Base-by-base conservation (phyloP, 495 filamentous ascomycete genomes). In the Alectoria sarmentosa region DNA sequence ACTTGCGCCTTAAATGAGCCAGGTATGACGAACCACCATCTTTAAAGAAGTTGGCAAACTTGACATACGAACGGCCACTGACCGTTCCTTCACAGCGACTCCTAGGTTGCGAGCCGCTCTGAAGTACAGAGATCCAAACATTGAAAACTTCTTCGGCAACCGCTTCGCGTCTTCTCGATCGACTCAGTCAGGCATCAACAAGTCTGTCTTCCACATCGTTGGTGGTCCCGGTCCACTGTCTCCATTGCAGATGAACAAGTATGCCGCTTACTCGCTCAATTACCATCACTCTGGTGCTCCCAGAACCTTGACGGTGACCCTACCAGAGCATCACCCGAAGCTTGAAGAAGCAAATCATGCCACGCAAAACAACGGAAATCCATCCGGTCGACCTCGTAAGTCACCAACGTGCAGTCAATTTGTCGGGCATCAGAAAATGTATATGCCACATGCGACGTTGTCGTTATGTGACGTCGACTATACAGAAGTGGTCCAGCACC, bases 211-310 rank as follows among this genome's bases (percentile, higher is more conserved):
- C 44, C 23, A 49, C 44, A 32, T 49, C 26, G 23, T 32, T 21
- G 3, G 14, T 11, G 32, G 30, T 17, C 15, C 30, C 5, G 60
- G 60, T 32, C 28, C 28, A 21, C 9, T 49, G 0, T 62, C 36
- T 38, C 48, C 80, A 3, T 5, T 55, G 5, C 32, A 54, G 21
- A 37, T 44, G 26, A 39, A 39, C 4, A 41, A 55, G n/a, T 63
- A 63, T n/a, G 36, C 46, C 14, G 52, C 61, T 15, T 63, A 63
- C 48, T 38, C 49, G 7, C 19, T 57, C 37, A 57, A 44, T 26
- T 63, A 30, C 26, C 61, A 63, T 42, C 48, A 57, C 37, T 39
- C 36, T 13, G 61, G 52, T 7, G 52, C n/a, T 23, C 17, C 48
- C 37, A 54, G 36, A 11, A 15, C 21, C 15, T 30, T 38, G 17